Evolutionary conservation across 2,329 filamentous ascomycete species (phyloP).

Genomic region (Hypoxylon sp.): DNA sequence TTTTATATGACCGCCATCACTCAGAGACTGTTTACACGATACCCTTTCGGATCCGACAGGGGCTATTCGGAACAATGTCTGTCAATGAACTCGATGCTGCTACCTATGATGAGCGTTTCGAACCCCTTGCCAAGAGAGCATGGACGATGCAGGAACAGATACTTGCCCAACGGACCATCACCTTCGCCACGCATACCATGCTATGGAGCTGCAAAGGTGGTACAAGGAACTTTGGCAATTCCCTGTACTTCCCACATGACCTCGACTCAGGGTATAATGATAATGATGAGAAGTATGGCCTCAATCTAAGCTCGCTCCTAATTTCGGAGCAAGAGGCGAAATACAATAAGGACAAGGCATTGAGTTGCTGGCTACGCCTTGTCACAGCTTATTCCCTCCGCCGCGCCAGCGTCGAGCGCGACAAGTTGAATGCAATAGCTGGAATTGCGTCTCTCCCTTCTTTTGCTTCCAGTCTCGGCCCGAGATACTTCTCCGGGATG

Average conservation of each 20-base stretch:
- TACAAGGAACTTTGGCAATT: conserved; percentile 1
- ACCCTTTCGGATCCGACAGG: neutral
- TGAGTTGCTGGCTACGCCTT: conserved; percentile 3
- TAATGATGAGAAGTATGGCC: neutral
- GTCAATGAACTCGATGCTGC: conserved; percentile 3
- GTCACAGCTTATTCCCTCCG: conserved; percentile 3
- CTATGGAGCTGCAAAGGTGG: neutral
- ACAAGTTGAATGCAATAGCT: neutral
- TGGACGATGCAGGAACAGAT: conserved; percentile 7
- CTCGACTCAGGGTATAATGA: conserved; percentile 1
- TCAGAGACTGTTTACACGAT: neutral
- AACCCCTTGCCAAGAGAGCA: conserved; percentile 1
- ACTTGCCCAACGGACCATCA: neutral
- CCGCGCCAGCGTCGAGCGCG: neutral
- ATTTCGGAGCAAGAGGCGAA: neutral
- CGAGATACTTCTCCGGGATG: neutral
- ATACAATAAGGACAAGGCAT: neutral
- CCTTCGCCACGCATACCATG: conserved; percentile 1
- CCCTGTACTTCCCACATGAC: conserved; percentile 1
- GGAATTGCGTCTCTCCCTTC: neutral
- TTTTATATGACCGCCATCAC: conserved; percentile 2
- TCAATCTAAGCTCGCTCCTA: conserved; percentile 3
- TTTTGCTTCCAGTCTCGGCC: neutral
- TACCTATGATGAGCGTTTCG: neutral
- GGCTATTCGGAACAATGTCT: conserved; percentile 1